Evolutionary conservation across 2,329 filamentous ascomycete genomes (phyloP).

Genomic region (Neofusicoccum sp.): DNA sequence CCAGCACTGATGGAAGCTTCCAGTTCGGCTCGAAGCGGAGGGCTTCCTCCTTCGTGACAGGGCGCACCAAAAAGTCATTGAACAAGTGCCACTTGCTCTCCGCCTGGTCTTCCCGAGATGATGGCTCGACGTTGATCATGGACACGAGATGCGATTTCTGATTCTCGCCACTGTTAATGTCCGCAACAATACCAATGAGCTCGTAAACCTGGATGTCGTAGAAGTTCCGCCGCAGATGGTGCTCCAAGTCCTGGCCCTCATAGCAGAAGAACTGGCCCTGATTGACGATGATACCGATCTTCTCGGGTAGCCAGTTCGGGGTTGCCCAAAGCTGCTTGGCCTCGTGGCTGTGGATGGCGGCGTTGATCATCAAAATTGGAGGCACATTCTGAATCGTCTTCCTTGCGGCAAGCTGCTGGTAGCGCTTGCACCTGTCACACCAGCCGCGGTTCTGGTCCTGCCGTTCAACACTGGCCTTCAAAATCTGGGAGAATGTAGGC

Average conservation of each 20-base stretch:
- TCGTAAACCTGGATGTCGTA: constrained; percentile 88
- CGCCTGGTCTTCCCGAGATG: constrained; percentile 54
- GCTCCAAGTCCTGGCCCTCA: constrained; percentile 82
- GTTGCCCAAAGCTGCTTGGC: constrained; percentile 82
- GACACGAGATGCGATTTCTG: constrained; percentile 90
- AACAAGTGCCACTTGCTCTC: constrained; percentile 89
- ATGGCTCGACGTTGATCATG: constrained; percentile 77
- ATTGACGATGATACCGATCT: constrained; percentile 89
- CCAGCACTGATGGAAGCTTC: constrained; percentile 87
- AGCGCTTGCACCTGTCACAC: constrained; percentile 87
- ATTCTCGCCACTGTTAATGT: constrained; percentile 81
- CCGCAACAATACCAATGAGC: constrained; percentile 81
- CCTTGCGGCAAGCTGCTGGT: constrained; percentile 81
- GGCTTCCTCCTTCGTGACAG: constrained; percentile 77
- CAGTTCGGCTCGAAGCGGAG: constrained; percentile 84
- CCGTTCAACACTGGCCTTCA: constrained; percentile 89
- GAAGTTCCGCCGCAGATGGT: constrained; percentile 74
- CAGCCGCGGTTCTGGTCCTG: constrained; percentile 88
- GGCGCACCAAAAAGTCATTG: constrained; percentile 91
- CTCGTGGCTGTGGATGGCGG: constrained; percentile 70
- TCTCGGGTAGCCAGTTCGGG: constrained; percentile 86
- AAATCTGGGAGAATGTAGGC: constrained; percentile 75
- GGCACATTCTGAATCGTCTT: constrained; percentile 83
- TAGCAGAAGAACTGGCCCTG: constrained; percentile 93
- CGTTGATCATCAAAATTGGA: constrained; percentile 82